Evolutionary conservation across 2,329 filamentous ascomycete genomes (phyloP), one percentile per base, ranked within the genome.

Genomic region (Xylaria sp.): DNA sequence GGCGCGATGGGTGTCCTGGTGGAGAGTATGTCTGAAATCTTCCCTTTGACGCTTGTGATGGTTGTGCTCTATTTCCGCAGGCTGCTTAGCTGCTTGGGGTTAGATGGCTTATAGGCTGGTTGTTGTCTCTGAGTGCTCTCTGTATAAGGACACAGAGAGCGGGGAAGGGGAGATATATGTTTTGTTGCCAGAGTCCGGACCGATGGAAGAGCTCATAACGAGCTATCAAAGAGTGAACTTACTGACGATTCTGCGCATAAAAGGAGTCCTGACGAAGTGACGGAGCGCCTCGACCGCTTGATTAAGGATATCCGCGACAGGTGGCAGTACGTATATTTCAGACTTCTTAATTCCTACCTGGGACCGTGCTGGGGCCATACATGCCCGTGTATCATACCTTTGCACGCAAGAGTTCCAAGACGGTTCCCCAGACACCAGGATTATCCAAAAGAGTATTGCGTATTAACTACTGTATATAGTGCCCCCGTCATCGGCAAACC

Each of bases 1-100:
- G 91, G 91, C 78, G 77, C n/a, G 91, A 95, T 69, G 91, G 91
- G 0, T 96, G 91, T 72, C 88, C 88, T 1, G 89, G 87, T 2
- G 92, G 92, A 70, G 91, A 96, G 87, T 90, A 73, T 71, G 85
- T 80, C 37, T 13, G 34, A 21, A 39, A 24, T 26, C 53, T 8
- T 24, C 48, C 46, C 37, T 2, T 41, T 44, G n/a, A n/a, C n/a
- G n/a, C n/a, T n/a, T n/a, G n/a, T n/a, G n/a, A n/a, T n/a, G n/a
- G n/a, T n/a, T n/a, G n/a, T n/a, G n/a, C n/a, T n/a, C n/a, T n/a
- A n/a, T n/a, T n/a, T n/a, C n/a, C n/a, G n/a, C n/a, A n/a, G n/a
- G n/a, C n/a, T n/a, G n/a, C n/a, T n/a, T n/a, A n/a, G n/a, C n/a
- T n/a, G n/a, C n/a, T n/a, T 34, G 29, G 16, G 29, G 4, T 34